Percentiles rank a stretch among this genome's conserved stretches.
These are phyloP conservation scores for Lizanozyma gosingica DNA, from an alignment of 1,139 yeast genomes.

Conservation along the genomic window DNA sequence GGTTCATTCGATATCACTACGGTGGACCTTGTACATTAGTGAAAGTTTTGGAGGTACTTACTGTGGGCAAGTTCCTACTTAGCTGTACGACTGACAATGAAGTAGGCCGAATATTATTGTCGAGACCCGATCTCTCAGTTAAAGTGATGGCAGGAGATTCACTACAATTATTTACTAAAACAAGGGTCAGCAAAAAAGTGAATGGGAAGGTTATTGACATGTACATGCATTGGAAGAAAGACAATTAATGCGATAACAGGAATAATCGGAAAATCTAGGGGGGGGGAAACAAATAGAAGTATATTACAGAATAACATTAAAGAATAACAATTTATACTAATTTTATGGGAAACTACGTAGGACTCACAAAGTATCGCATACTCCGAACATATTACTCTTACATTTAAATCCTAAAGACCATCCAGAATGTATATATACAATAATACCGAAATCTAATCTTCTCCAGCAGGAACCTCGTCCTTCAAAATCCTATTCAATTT, in stretches of 20 bases:
- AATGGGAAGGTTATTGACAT: neutral
- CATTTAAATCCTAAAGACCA: too few species aligned
- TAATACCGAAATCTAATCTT: slow-evolving; percentile 41
- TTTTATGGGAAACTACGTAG: too few species aligned
- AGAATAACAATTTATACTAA: too few species aligned
- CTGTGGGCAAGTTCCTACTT: neutral
- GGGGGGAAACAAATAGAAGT: too few species aligned
- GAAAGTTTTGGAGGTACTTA: neutral
- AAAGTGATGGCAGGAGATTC: neutral
- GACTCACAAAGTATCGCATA: too few species aligned
- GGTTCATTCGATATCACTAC: neutral
- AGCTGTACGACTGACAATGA: neutral
- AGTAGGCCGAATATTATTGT: neutral
- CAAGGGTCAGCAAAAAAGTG: neutral
- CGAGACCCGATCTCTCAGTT: neutral
- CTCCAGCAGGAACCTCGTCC: slow-evolving; percentile 97
- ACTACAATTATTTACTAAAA: too few species aligned
- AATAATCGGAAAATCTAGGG: too few species aligned
- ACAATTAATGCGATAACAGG: too few species aligned
- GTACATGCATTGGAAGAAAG: neutral
- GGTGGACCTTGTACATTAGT: neutral
- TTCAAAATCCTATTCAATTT: slow-evolving; percentile 65
- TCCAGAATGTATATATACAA: too few species aligned
- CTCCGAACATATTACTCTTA: too few species aligned
- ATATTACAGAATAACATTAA: too few species aligned